Conservation (phyloP, 306 rosid species). For the Fagus crenata region DNA sequence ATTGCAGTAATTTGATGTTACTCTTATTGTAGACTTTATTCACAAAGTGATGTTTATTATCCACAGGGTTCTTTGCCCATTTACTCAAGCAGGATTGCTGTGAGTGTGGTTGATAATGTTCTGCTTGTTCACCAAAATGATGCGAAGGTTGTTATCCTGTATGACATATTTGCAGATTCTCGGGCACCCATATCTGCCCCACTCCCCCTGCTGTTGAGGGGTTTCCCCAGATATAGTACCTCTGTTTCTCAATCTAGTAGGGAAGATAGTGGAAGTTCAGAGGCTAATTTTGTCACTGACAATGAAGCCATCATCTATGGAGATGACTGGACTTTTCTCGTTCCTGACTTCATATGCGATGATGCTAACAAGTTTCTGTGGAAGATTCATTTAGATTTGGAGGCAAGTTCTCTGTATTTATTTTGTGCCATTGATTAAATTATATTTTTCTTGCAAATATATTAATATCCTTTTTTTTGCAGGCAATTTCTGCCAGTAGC, state of each 20-base stretch:
- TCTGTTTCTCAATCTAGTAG: slow-evolving; percentile 54
- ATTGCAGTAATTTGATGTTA: slow-evolving; percentile 17
- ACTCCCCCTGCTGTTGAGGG: slow-evolving; percentile 84
- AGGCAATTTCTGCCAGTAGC: slow-evolving; percentile 96
- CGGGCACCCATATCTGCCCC: slow-evolving; percentile 97
- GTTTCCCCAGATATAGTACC: slow-evolving; percentile 61
- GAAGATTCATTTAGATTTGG: slow-evolving; percentile 87
- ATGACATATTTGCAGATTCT: slow-evolving; percentile 83
- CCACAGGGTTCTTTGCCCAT: slow-evolving; percentile 96
- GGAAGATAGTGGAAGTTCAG: slow-evolving; percentile 58
- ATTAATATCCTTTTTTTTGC: slow-evolving; percentile 25
- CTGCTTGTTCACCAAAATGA: slow-evolving; percentile 94
- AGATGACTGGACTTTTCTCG: slow-evolving; percentile 77
- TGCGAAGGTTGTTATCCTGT: slow-evolving; percentile 92
- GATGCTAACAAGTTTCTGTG: slow-evolving; percentile 64
- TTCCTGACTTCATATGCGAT: slow-evolving; percentile 86
- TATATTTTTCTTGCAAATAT: slow-evolving; percentile 23
- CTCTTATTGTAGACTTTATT: slow-evolving; percentile 14
- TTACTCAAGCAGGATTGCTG: slow-evolving; percentile 82
- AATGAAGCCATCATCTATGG: slow-evolving; percentile 63
- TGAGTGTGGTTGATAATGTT: slow-evolving; percentile 91
- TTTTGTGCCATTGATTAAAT: slow-evolving; percentile 1
- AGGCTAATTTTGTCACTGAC: slow-evolving; percentile 40
- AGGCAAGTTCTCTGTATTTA: slow-evolving; percentile 44
- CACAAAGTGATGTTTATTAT: slow-evolving; percentile 33